These are phyloP conservation scores for Fallopia convolvulus DNA, from an alignment of 148 eudicot genomes.

Conservation along the genomic window DNA sequence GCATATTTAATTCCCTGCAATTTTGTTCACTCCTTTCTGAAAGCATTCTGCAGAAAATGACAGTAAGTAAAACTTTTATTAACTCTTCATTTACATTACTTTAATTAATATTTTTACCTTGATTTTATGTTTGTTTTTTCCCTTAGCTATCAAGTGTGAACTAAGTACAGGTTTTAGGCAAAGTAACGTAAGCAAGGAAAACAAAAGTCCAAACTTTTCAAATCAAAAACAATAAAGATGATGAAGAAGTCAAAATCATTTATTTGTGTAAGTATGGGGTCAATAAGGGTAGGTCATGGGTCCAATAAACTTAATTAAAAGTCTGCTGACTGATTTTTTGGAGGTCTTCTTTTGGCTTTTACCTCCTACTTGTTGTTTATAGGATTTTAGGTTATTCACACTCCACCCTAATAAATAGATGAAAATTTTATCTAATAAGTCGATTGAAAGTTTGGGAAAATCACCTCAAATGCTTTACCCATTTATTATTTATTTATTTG, in stretches of 20 bases:
- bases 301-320: not conserved
- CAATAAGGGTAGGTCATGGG: constrained; percentile 1
- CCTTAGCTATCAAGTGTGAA: not conserved
- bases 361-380: not conserved
- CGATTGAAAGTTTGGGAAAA: too few species aligned
- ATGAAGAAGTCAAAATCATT: not conserved
- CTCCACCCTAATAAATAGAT: too few species aligned
- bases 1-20: not conserved
- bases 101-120: not conserved
- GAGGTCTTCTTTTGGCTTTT: not conserved
- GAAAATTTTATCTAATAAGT: too few species aligned
- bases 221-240: not conserved
- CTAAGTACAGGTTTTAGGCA: not conserved
- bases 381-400: too few species aligned
- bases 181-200: not conserved
- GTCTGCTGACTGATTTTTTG: not conserved
- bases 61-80: not conserved
- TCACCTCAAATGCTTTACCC: too few species aligned
- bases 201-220: not conserved
- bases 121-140: too few species aligned
- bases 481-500: too few species aligned
- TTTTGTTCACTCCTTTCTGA: not conserved
- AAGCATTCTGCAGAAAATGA: not conserved
- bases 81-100: too few species aligned
- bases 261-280: not conserved